These are phyloP conservation scores for Candida caryicola DNA, from an alignment of 805 yeast species.

Conservation along the genomic window DNA sequence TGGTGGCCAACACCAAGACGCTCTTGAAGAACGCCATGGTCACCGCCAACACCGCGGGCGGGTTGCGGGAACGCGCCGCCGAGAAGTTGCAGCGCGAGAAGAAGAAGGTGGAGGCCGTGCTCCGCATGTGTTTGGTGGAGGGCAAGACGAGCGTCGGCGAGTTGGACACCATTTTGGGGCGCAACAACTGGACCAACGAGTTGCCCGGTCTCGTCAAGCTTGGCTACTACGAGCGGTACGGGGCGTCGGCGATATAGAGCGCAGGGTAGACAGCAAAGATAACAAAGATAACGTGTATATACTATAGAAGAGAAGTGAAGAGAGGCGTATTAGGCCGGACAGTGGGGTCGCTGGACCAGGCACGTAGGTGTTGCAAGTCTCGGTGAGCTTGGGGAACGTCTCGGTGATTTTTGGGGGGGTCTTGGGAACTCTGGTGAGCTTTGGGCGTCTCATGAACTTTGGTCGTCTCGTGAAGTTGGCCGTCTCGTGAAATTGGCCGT, in stretches of 20 bases:
- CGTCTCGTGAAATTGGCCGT: no score
- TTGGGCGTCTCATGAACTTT: no score
- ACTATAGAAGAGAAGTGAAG: no score
- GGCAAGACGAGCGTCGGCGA: conserved; percentile 29
- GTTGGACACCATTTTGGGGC: conserved; percentile 31
- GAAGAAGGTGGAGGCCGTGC: conserved; percentile 43
- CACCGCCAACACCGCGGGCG: conserved; percentile 46
- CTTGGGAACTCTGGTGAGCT: no score
- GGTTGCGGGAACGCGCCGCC: conserved; percentile 45
- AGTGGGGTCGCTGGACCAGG: no score
- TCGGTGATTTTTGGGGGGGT: no score
- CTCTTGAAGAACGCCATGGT: conserved; percentile 47
- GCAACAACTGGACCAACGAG: conserved; percentile 29
- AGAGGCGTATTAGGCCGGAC: no score
- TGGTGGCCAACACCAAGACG: conserved; percentile 39
- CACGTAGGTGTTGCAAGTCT: no score
- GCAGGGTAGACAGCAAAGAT: no score
- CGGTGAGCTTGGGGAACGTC: no score
- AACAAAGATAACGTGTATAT: no score
- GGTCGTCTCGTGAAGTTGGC: no score
- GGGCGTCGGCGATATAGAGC: conserved; percentile 8
- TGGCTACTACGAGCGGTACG: conserved; percentile 27
- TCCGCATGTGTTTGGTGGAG: conserved; percentile 46
- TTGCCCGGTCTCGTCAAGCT: conserved; percentile 20
- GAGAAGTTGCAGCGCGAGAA: conserved; percentile 44